phyloP scores from a whole-genome alignment of 2,329 filamentous ascomycete genomes.

The Endoconidiophora laricicola region DNA sequence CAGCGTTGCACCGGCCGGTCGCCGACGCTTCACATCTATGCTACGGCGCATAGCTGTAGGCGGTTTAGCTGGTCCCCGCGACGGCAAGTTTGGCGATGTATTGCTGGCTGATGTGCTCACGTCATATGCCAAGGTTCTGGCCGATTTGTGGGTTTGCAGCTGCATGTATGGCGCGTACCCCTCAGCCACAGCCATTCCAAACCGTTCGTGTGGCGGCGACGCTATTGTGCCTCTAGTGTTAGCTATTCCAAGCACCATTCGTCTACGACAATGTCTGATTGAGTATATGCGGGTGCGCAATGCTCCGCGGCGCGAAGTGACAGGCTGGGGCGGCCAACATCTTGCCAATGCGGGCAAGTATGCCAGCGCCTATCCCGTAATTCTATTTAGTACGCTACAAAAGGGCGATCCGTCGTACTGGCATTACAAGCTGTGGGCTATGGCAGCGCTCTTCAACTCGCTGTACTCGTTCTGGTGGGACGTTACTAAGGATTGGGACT shows the following conservation, averaged over 20 bases:
- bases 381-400: constrained; percentile 62
- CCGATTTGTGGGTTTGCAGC: constrained; percentile 70
- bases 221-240: constrained; percentile 74
- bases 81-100: constrained; percentile 91
- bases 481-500: constrained; percentile 88
- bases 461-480: constrained; percentile 99
- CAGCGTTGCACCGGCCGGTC: constrained; percentile 49
- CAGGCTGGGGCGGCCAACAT: constrained; percentile 69
- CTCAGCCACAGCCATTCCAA: constrained; percentile 63
- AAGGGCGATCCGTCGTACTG: constrained; percentile 31
- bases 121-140: constrained; percentile 83
- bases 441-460: constrained; percentile 65
- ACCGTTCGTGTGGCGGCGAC: constrained; percentile 64
- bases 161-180: constrained; percentile 72
- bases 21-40: constrained; percentile 57
- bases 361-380: constrained; percentile 81
- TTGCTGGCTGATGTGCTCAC: constrained; percentile 87
- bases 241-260: constrained; percentile 66
- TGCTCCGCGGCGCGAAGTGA: constrained; percentile 34
- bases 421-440: constrained; percentile 46
- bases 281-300: constrained; percentile 62
- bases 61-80: constrained; percentile 67
- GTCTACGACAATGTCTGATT: constrained; percentile 78
- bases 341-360: constrained; percentile 92
- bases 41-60: constrained; percentile 68